Percentiles rank a stretch among this genome's conserved stretches.
phyloP scores from a whole-genome alignment of 2,329 filamentous ascomycete genomes.

The Penicillium sp. region DNA sequence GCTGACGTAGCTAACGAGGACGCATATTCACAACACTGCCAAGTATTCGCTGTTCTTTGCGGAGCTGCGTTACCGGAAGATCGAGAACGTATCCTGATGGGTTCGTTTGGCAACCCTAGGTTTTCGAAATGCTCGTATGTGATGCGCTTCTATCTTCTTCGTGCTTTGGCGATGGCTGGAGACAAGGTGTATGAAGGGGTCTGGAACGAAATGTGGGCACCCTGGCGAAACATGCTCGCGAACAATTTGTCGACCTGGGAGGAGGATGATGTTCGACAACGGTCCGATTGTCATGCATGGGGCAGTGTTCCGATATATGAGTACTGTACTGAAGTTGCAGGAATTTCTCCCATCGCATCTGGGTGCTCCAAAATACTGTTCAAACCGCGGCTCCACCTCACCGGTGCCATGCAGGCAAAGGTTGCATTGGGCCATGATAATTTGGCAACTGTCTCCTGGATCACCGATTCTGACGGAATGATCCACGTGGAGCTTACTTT shows the following conservation, averaged over 20 bases:
- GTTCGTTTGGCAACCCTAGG: conserved; percentile 25
- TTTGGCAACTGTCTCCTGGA: conserved; percentile 22
- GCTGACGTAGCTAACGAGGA: conserved; percentile 25
- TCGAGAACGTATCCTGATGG: conserved; percentile 24
- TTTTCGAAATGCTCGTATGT: conserved; percentile 40
- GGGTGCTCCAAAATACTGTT: conserved; percentile 20
- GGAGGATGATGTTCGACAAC: conserved; percentile 45
- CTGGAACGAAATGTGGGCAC: conserved; percentile 35
- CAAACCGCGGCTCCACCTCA: conserved; percentile 20
- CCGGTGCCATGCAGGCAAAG: conserved; percentile 12
- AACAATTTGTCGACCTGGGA: conserved; percentile 46
- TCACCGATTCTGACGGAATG: not conserved
- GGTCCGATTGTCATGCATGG: conserved; percentile 50
- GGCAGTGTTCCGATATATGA: conserved; percentile 47
- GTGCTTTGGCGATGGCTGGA: conserved; percentile 37
- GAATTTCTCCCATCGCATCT: conserved; percentile 15
- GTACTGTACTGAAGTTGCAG: conserved; percentile 40
- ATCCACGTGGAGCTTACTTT: conserved; percentile 19
- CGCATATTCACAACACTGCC: conserved; percentile 32
- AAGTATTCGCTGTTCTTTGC: conserved; percentile 32
- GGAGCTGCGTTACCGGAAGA: conserved; percentile 20
- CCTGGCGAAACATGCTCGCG: conserved; percentile 41
- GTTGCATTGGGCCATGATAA: conserved; percentile 26
- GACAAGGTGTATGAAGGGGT: conserved; percentile 35
- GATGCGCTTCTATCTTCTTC: conserved; percentile 46